Evolutionary conservation across 2,329 filamentous ascomycete species (phyloP), one percentile per base, ranked within the genome.

Genomic region (Truncatella angustata): DNA sequence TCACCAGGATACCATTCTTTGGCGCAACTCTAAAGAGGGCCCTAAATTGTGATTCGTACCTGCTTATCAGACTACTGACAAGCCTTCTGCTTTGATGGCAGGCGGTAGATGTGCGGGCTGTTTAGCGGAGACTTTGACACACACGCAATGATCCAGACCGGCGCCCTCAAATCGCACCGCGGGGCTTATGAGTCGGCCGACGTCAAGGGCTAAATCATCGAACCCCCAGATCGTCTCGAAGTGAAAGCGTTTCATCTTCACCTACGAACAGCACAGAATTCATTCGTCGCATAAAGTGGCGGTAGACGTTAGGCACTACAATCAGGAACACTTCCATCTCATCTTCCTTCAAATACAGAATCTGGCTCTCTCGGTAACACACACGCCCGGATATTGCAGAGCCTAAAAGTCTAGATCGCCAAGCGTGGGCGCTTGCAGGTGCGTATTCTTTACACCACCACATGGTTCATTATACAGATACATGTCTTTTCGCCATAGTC

Each of bases 91-190:
- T 39, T 9, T 39, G 7, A 6, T 16, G 10, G 36, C n/a, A 6
- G 36, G n/a, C n/a, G 36, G 36, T 9, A 43, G 40, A 11, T 10
- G 16, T 24, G 10, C n/a, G 40, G 21, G n/a, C 16, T 43, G 40
- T 20, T 43, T 21, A 20, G 18, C 40, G 21, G 40, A 24, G 10
- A 43, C 21, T 20, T 24, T 43, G 40, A 43, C 20, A 26, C 40
- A 14, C 11, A n/a, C n/a, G 6, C 36, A 7, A 20, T n/a, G 36
- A 39, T 39, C 36, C 36, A 39, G 36, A 9, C 12, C 36, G 14
- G 10, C 36, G 23, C 43, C 43, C 23, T n/a, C n/a, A n/a, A n/a
- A 46, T 46, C 43, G 43, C 43, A 46, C 34, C 43, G 43, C 43
- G 43, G 43, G 43, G 43, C 37, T 24, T n/a, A n/a, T n/a, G n/a